Evolutionary conservation across 495 filamentous ascomycete species (phyloP).

Genomic region (Gamarada debralockiae): DNA sequence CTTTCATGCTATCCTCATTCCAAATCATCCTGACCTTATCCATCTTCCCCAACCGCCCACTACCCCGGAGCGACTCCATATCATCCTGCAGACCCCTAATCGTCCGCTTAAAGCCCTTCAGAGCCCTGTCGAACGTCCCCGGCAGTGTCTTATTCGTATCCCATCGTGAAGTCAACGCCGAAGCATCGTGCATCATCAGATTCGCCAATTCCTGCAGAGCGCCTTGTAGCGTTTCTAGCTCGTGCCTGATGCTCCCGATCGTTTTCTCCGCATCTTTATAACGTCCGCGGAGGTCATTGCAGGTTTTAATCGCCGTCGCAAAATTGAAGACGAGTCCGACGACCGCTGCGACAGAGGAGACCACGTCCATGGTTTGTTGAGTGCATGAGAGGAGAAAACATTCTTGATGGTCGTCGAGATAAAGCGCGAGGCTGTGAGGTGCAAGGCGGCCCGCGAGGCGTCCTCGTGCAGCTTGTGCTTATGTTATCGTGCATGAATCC

Average conservation of each 20-base stretch:
- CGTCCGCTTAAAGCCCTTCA: not conserved
- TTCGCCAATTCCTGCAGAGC: constrained; percentile 11
- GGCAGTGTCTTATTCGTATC: constrained; percentile 19
- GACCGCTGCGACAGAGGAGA: not conserved
- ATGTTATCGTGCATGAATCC: too few relatives aligned
- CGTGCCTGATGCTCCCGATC: not conserved
- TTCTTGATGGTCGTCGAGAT: too few relatives aligned
- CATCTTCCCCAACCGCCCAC: not conserved
- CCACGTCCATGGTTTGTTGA: constrained; percentile 3
- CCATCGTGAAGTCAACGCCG: constrained; percentile 3
- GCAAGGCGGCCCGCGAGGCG: too few relatives aligned
- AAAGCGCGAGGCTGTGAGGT: too few relatives aligned
- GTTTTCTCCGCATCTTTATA: not conserved
- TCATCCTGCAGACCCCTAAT: not conserved
- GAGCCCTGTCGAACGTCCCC: not conserved
- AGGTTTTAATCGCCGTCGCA: constrained; percentile 4
- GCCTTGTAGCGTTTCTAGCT: constrained; percentile 7
- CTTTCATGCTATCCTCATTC: constrained; percentile 10
- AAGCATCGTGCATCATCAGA: constrained; percentile 11
- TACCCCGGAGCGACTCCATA: not conserved
- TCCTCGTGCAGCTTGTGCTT: too few relatives aligned
- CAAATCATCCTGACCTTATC: constrained; percentile 3
- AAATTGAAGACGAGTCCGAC: constrained; percentile 11
- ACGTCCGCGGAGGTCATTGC: not conserved
- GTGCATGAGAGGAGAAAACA: not conserved